Evolutionary conservation across 139 green algal species (phyloP), one percentile per base, ranked within the genome.

Genomic region (Pleodorina starrii): DNA sequence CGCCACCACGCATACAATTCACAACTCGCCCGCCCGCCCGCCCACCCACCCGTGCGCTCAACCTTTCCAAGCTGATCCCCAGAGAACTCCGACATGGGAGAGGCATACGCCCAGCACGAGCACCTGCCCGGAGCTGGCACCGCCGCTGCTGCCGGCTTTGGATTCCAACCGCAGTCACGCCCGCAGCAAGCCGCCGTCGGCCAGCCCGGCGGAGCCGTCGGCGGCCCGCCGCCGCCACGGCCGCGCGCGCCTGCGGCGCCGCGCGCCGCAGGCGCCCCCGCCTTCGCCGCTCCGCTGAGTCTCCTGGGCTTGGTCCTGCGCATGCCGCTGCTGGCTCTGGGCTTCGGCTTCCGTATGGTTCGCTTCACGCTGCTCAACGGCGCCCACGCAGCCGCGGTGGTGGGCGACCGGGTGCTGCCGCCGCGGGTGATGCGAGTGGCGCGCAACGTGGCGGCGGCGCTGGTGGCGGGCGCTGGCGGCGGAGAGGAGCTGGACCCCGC

Each of bases 391-490:
- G 92, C 89, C 12, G 78, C 77, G 9, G 40, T 90, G 1, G 79
- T 96, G 16, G 92, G 92, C 1, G 92, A 92, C 51, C 68, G 76
- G 1, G 73, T 97, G 11, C 90, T 97, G 68, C 92, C 94, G 7
- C 42, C 43, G 0, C 44, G 84, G 17, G 72, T 96, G 0, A 93
- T 93, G 87, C 59, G 40, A 23, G 57, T 51, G 14, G 78, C 90
- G 10, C 76, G 91, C 83, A 81, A 83, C n/a, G 66, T 68, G 2
- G 43, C 46, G 0, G 63, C 76, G 0, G 36, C 35, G 36, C 25
- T 44, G 36, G 38, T 48, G 2, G 40, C 72, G 14, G 48, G 71
- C n/a, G n/a, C 51, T 11, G 48, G 69, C 32, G 48, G 48, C 76
- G 35, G 48, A 5, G 50, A 63, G 85, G 77, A 89, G 11, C 75